These are phyloP conservation scores for Lodderomyces parapsilosis DNA, from an alignment of 1,139 yeast species.

Conservation along the genomic window DNA sequence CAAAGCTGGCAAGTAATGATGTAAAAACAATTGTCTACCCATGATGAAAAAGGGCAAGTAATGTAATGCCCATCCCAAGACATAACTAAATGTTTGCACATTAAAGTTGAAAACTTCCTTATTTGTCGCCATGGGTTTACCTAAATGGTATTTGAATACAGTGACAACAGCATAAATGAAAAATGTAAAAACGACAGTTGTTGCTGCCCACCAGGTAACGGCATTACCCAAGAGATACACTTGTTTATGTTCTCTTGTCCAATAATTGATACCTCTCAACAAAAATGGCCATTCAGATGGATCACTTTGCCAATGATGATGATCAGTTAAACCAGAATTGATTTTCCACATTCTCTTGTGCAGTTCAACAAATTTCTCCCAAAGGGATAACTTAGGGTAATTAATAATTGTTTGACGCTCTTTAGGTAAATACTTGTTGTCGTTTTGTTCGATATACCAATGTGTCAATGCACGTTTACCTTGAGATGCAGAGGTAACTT, in stretches of 20 bases:
- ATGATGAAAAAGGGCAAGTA: conserved; percentile 85
- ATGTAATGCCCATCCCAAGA: conserved; percentile 83
- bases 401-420: conserved; percentile 36
- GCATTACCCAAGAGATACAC: conserved; percentile 91
- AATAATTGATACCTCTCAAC: conserved; percentile 90
- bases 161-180: conserved; percentile 51
- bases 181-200: conserved; percentile 58
- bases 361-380: conserved; percentile 70
- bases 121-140: conserved; percentile 46
- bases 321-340: conserved; percentile 78
- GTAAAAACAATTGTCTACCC: conserved; percentile 93
- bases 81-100: conserved; percentile 62
- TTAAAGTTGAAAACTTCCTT: conserved; percentile 70
- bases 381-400: conserved; percentile 64
- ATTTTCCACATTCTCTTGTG: conserved; percentile 91
- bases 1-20: conserved; percentile 88
- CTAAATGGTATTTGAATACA: conserved; percentile 76
- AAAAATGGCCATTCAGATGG: conserved; percentile 91
- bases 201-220: conserved; percentile 84
- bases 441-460: conserved; percentile 88
- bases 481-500: conserved; percentile 86
- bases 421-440: conserved; percentile 33
- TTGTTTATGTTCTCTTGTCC: conserved; percentile 77
- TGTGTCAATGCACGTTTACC: conserved; percentile 73
- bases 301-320: conserved; percentile 84